Conservation (phyloP, 2,329 filamentous ascomycete genomes). For the Fusarium sp. region DNA sequence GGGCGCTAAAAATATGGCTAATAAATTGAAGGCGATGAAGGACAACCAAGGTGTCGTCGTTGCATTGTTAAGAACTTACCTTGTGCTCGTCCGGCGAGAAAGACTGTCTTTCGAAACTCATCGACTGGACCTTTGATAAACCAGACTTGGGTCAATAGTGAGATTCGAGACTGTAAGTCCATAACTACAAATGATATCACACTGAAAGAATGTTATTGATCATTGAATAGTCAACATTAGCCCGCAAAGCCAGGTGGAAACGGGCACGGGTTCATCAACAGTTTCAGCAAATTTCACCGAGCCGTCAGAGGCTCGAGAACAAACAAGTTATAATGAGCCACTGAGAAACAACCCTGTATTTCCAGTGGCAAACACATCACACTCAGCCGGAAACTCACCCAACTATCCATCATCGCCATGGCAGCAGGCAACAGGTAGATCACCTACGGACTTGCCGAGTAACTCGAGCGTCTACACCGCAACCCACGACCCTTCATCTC, state of each 20-base stretch:
- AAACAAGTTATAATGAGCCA: slow-evolving; percentile 1
- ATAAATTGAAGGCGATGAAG: slow-evolving; percentile 52
- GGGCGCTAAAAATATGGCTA: neutral
- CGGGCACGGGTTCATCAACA: neutral
- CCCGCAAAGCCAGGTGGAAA: slow-evolving; percentile 13
- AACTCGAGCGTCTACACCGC: slow-evolving; percentile 21
- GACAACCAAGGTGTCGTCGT: slow-evolving; percentile 52
- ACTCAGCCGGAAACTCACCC: slow-evolving; percentile 8
- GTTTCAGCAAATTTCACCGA: slow-evolving; percentile 1
- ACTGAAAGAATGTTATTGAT: accelerated
- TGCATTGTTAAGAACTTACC: slow-evolving; percentile 51
- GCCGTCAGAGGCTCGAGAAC: neutral
- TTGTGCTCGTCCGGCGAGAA: slow-evolving; percentile 52
- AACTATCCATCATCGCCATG: slow-evolving; percentile 23
- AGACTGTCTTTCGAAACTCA: slow-evolving; percentile 55
- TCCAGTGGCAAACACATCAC: neutral
- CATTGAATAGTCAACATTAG: slow-evolving; percentile 5
- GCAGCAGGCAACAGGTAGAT: slow-evolving; percentile 24
- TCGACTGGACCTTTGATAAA: slow-evolving; percentile 50
- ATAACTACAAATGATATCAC: accelerated
- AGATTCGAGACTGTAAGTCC: slow-evolving; percentile 51
- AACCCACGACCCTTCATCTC: slow-evolving; percentile 28
- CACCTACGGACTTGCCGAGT: slow-evolving; percentile 21
- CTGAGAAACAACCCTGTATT: slow-evolving; percentile 4
- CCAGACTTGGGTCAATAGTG: slow-evolving; percentile 55